Percentiles rank a stretch among this genome's conserved stretches.
Evolutionary conservation across 441 rosid genomes (phyloP).

Genomic region (Brassica hybrid): DNA sequence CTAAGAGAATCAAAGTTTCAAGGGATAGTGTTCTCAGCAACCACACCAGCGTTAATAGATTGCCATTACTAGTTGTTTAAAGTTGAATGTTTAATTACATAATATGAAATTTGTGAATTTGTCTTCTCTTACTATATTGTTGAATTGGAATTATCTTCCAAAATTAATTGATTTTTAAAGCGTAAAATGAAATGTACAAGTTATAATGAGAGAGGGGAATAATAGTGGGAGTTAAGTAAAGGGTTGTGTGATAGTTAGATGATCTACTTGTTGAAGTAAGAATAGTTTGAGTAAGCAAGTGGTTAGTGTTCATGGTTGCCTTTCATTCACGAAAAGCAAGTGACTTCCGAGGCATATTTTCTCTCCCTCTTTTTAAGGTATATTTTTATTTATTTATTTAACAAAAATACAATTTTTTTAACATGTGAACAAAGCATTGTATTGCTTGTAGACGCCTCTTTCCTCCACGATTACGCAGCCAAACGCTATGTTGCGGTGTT

Average conservation of each 20-base stretch:
- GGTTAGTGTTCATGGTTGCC: constrained; percentile 82
- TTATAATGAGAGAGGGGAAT: constrained; percentile 33
- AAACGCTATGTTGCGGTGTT: constrained; percentile 22
- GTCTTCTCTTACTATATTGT: constrained; percentile 29
- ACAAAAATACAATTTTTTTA: background rate
- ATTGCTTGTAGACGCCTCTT: constrained; percentile 34
- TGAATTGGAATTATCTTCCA: constrained; percentile 27
- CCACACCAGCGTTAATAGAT: constrained; percentile 76
- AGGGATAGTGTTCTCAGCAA: constrained; percentile 48
- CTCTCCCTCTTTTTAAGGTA: constrained; percentile 34
- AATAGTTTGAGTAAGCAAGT: constrained; percentile 79
- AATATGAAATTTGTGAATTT: constrained; percentile 52
- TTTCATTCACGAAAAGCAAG: constrained; percentile 88
- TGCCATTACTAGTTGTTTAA: constrained; percentile 65
- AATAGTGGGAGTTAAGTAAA: constrained; percentile 47
- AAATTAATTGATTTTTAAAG: constrained; percentile 41
- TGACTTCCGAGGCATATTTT: constrained; percentile 55
- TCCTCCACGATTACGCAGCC: constrained; percentile 29
- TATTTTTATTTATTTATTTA: constrained; percentile 17
- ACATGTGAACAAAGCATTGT: constrained; percentile 39
- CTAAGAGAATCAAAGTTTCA: constrained; percentile 60
- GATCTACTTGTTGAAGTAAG: constrained; percentile 62
- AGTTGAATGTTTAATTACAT: constrained; percentile 18
- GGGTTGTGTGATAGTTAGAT: constrained; percentile 47
- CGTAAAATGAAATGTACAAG: constrained; percentile 38